Conservation (phyloP, 768 basidiomycete species). For the Fomitopsis pulvina region DNA sequence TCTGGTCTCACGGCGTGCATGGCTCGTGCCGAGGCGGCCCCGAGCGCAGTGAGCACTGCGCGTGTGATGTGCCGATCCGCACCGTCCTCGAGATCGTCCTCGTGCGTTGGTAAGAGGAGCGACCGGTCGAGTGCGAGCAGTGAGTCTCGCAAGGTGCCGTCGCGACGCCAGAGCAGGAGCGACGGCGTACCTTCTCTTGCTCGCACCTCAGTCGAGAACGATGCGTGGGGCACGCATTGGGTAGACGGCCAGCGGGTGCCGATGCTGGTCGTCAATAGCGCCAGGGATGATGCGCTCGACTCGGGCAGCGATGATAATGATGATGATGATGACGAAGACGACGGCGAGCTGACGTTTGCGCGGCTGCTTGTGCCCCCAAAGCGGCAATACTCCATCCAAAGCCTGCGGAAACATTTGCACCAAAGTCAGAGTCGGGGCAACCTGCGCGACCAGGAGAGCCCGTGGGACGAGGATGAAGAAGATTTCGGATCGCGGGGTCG, state of each 20-base stretch:
- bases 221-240: constrained; percentile 38
- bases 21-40: constrained; percentile 28
- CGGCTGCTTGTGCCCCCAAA: constrained; percentile 64
- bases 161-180: constrained; percentile 17
- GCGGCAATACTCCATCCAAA: constrained; percentile 68
- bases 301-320: constrained; percentile 20
- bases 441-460: constrained; percentile 12
- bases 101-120: constrained; percentile 27
- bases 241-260: constrained; percentile 16
- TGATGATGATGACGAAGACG: constrained; percentile 42
- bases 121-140: constrained; percentile 1
- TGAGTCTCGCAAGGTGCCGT: constrained; percentile 5
- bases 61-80: constrained; percentile 66
- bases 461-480: constrained; percentile 24
- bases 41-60: constrained; percentile 40
- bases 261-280: constrained; percentile 8
- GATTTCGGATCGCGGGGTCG: constrained; percentile 7
- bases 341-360: constrained; percentile 56
- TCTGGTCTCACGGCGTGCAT: constrained; percentile 17
- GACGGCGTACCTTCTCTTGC: constrained; percentile 53
- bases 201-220: constrained; percentile 54
- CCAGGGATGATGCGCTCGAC: constrained; percentile 6
- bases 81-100: constrained; percentile 56
- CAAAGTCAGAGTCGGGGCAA: constrained; percentile 15
- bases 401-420: constrained; percentile 57